These are phyloP conservation scores for Trichocladium uniseriatum DNA, from an alignment of 495 filamentous ascomycete species.

Conservation along the genomic window DNA sequence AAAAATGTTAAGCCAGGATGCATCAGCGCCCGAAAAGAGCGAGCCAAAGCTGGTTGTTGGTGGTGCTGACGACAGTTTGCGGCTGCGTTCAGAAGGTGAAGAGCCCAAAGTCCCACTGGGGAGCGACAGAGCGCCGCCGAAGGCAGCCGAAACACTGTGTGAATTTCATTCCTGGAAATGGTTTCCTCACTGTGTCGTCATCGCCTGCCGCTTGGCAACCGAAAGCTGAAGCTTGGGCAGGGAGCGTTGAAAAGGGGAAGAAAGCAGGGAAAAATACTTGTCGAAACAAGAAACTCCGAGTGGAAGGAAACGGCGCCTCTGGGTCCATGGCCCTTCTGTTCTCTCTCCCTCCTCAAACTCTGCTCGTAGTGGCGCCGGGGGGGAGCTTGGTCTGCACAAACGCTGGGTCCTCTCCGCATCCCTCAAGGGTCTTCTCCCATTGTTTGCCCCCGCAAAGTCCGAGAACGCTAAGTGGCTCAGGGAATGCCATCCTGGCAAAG, in stretches of 20 bases:
- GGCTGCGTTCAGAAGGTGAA: constrained; percentile 4
- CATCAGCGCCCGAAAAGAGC: constrained; percentile 14
- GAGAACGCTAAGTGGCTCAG: not conserved
- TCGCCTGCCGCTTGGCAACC: constrained; percentile 3
- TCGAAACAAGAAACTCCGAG: not conserved
- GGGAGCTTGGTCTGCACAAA: not conserved
- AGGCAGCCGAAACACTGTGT: constrained; percentile 8
- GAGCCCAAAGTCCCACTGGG: constrained; percentile 8
- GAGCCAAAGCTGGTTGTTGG: not conserved
- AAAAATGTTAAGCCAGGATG: constrained; percentile 25
- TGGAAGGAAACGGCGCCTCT: not conserved
- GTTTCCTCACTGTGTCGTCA: not conserved
- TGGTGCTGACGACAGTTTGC: constrained; percentile 8
- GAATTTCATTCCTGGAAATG: not conserved
- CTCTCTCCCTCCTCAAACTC: no score
- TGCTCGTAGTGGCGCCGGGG: no score
- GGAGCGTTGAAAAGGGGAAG: not conserved
- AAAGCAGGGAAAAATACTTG: not conserved
- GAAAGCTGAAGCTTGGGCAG: not conserved
- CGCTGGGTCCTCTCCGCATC: not conserved
- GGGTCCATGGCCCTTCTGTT: no score
- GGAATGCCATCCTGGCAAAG: not conserved
- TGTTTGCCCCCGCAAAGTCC: not conserved
- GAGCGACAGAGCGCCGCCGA: not conserved
- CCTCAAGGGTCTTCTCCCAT: no score